Base-by-base conservation (phyloP, 2,329 filamentous ascomycete genomes). In the Dryadomyces quercivorus region DNA sequence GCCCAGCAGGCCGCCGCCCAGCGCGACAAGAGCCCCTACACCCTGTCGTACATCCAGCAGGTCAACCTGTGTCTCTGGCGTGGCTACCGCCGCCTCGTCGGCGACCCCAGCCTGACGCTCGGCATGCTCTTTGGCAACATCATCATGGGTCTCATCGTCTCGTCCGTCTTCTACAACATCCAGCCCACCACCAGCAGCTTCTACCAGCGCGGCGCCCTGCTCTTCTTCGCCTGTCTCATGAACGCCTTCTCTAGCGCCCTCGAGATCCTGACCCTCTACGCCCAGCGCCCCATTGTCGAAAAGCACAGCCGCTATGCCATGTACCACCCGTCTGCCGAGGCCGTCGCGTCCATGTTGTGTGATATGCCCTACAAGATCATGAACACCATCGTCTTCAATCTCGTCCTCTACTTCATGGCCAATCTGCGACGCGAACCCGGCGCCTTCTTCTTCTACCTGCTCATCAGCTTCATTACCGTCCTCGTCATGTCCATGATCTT, bases 241-340 rank as follows among this genome's bases (percentile, higher is more conserved):
- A 94, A 92, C 67, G 88, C 88, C 44, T 92, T 94, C 63, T 78
- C 83, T 59, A 86, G 82, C 65, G 85, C 86, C 53, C 76, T 92
- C 42, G 88, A 93, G 18, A 93, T 95, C 65, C 69, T 93, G 38
- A 89, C 86, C 0, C 76, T 95, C 7, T 96, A 93, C 65, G 81
- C 87, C 1, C 89, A 95, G 78, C 85, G 91, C 40, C 86, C 87
- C 1, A 95, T 95, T 61, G 88, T 96, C 58, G 89, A 95, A 65
- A 95, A 95, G 66, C 91, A 96, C 62, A 73, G 78, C 54, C 82
- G 86, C 56, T 95, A 95, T 65, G 89, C 90, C n/a, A 76, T 95
- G n/a, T 95, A 95, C 63, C 90, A 94, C 62, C 89, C 91, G 0
- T 89, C 86, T 13, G 86, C 89, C 16, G 89, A 96, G 74, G 88